Base-by-base conservation (phyloP, 192 early-diverging fungal species). In the Rhizophagus sp. region DNA sequence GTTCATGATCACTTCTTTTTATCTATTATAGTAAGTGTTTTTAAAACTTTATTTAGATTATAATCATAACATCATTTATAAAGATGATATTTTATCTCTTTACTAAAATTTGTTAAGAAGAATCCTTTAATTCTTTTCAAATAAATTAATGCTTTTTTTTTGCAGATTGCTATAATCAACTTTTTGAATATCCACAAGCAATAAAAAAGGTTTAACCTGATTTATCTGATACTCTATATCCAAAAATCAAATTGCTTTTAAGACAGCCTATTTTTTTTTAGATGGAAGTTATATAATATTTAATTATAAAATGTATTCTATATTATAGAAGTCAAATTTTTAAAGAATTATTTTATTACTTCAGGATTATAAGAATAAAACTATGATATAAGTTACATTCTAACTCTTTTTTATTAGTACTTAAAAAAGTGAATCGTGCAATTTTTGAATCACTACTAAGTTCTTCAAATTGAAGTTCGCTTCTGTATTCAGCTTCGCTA, bases 351-450 rank as follows among this genome's bases (percentile, higher is more conserved):
- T 36, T 2, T n/a, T 36, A 4, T 52, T 19, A 82, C 81, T 39
- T 82, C 49, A 41, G 39, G 22, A 25, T 69, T 72, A 79, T 82
- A 4, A 82, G 22, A 52, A 82, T 82, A 19, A 79, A 82, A 39
- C 73, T 52, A 9, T 69, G 34, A 30, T 73, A 36, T 15, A 1
- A 25, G 13, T 17, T 66, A 8, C 61, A 5, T 61, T 82, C 68
- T 4, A 82, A 52, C 61, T 75, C 73, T 24, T 75, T 57, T 33
- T 13, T 52, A 61, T 49, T 33, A 27, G 2, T 36, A 36, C 4
- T 76, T n/a, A 67, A 65, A 24, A 33, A 34, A 62, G 24, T 44
- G n/a, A 69, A 82, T 62, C 34, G 24, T 3, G 7, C 17, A 30
- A 30, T 22, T 52, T 70, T 70, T 30, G 62, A 65, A 2, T 52